Base-by-base conservation (phyloP, 2,329 filamentous ascomycete species). In the Pseudocercospora vitis region DNA sequence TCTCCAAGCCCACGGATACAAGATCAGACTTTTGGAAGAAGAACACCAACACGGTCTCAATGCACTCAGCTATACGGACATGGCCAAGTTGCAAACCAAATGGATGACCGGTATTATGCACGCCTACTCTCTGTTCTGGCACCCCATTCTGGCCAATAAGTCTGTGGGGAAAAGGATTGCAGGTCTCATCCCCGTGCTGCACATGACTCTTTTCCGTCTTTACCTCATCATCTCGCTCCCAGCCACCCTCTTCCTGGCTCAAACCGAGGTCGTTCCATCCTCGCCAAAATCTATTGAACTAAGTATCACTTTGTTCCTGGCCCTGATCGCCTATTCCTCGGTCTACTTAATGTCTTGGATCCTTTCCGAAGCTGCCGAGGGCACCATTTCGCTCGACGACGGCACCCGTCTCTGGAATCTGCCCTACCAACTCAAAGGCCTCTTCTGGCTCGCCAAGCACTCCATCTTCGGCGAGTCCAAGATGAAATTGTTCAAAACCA, bases 141-240 rank as follows among this genome's bases (percentile, higher is more conserved):
- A 58, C 32, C 49, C 56, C 11, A 52, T 58, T 9, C 39, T 58
- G 26, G 24, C 52, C 7, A 21, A 50, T 39, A 58, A 66, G 32
- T 64, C 65, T 67, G 18, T 63, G 54, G 3, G 63, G 50, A 31
- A 68, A 33, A 2, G 63, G 61, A 31, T 68, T 64, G n/a, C 61
- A 52, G 24, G 56, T 61, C 3, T 45, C 18, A 11, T 51, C 9
- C 57, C 58, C 64, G 37, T 65, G 57, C 11, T 46, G 19, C 21
- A 12, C 6, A 28, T 63, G 54, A 5, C 33, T n/a, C 33, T 52
- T 19, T 57, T 57, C 47, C 50, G 54, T n/a, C 46, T 57, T 5
- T 50, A 53, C 50, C 28, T 57, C 32, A 53, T 58, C 28, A 19
- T 55, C 21, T 52, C 56, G 4, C 56, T 58, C 9, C 52, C 52